Evolutionary conservation across 2,329 filamentous ascomycete species (phyloP), one percentile per base, ranked within the genome.

Genomic region (Diplodia intermedia): DNA sequence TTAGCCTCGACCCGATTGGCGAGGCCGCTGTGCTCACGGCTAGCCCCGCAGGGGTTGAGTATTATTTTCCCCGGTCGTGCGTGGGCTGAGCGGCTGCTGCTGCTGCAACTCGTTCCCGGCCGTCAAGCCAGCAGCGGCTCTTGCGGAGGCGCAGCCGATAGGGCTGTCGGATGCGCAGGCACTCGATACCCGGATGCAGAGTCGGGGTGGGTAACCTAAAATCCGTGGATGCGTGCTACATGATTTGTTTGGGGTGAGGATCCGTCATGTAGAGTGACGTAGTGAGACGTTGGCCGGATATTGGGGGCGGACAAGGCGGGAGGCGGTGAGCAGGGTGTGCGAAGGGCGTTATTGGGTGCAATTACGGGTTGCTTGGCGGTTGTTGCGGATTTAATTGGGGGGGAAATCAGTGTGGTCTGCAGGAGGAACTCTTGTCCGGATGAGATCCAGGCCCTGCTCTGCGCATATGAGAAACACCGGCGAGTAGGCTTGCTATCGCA

Each of bases 101-200:
- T 18, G 43, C 9, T 20, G 43, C 43, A n/a, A 47, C 43, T 47
- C 14, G 4, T 20, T 47, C n/a, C 43, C 43, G 43, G 15, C 40
- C 40, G 18, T 15, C 15, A 20, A 20, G n/a, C 43, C 36, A 20
- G 43, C 43, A 47, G 43, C 43, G 43, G 43, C 43, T 20, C 43
- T 47, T 47, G 43, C 43, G 43, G 43, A 47, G 18, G 43, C 18
- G 8, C 43, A 47, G 43, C 43, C 43, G 43, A 47, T 47, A 47
- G 43, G 43, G 43, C n/a, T 47, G 18, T 47, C n/a, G 43, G 43
- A 47, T 47, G n/a, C 43, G 43, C 43, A 47, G 43, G 43, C 43
- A 8, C 2, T 43, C 5, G 40, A 43, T 43, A 43, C 40, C 40
- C 40, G 43, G 18, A 47, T 47, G 43, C 43, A n/a, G 43, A 47